Evolutionary conservation across 164 flowering plant genomes (phyloP).

Genomic region (Berberis thunbergii): DNA sequence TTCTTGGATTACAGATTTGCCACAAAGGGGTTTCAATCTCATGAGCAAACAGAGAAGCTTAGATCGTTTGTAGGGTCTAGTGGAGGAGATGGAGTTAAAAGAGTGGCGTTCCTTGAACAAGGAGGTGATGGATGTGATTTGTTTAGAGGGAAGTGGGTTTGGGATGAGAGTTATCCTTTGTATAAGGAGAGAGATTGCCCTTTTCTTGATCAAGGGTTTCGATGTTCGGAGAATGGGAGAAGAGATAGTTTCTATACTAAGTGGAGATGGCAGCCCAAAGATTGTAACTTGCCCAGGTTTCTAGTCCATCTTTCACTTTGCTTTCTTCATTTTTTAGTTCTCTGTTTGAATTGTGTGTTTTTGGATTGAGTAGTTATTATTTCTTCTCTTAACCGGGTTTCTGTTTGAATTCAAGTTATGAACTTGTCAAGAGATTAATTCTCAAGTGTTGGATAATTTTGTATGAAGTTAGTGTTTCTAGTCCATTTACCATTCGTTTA

Average conservation of each 20-base stretch:
- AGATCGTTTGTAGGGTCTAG: slow-evolving; percentile 23
- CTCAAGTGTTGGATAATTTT: too few relatives aligned
- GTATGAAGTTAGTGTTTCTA: too few relatives aligned
- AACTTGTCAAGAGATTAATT: too few relatives aligned
- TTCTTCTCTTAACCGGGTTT: too few relatives aligned
- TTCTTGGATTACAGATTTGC: slow-evolving; percentile 58
- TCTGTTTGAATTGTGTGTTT: not conserved
- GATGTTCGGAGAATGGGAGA: slow-evolving; percentile 75
- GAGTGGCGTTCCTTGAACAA: slow-evolving; percentile 27
- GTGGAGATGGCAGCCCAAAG: slow-evolving; percentile 94
- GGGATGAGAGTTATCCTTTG: slow-evolving; percentile 74
- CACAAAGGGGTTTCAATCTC: slow-evolving; percentile 24
- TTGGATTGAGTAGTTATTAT: not conserved
- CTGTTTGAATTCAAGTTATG: too few relatives aligned
- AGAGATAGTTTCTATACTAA: slow-evolving; percentile 72
- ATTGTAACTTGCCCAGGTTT: slow-evolving; percentile 90
- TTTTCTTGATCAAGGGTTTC: slow-evolving; percentile 65
- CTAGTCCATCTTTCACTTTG: not conserved
- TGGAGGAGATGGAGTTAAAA: slow-evolving; percentile 4
- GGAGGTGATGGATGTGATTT: slow-evolving; percentile 43
- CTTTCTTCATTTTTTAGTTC: not conserved
- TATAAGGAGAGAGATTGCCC: slow-evolving; percentile 57
- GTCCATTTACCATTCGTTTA: too few relatives aligned
- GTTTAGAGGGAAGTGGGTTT: slow-evolving; percentile 76
- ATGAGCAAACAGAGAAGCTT: slow-evolving; percentile 29